Base-by-base conservation (phyloP, 2,329 filamentous ascomycete genomes). In the Fusarium subglutinans region DNA sequence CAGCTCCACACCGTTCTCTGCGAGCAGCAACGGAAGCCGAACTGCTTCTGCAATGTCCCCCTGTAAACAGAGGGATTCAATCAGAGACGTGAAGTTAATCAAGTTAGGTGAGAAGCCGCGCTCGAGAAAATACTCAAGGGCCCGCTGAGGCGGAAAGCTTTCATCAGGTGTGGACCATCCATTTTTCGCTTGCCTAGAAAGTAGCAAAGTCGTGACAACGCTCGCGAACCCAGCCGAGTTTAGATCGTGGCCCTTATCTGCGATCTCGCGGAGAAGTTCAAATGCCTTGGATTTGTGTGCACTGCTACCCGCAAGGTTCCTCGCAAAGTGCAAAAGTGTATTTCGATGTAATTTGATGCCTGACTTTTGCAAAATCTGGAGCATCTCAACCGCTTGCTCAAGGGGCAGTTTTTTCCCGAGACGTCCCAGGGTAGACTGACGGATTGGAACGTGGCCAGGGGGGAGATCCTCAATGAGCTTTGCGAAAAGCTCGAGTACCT, bases 51-150 rank as follows among this genome's bases (percentile, higher is more conserved):
- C 78, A 22, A 80, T 78, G 41, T 83, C 78, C 14, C 79, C 81
- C 14, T 78, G 88, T 66, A 90, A 85, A 76, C 93, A 89, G 22
- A 95, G 90, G 66, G 94, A 93, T 44, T 90, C 87, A 62, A 98
- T 88, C 66, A 94, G 83, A 50, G 92, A 86, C 22, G 92, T 93
- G 78, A 92, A 90, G 17, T 87, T 87, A 64, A 90, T 83, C 20
- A 89, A 82, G 72, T 93, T 92, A 30, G 93, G 90, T 26, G 84
- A 83, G 54, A 93, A 83, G 4, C 92, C 92, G n/a, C 87, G 82
- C 26, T 87, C 83, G 17, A 92, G 80, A 57, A 95, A 85, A 50
- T 72, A 76, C 48, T 81, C 75, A 26, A 84, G 76, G 15, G 80
- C 80, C 28, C 77, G 72, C 47, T 79, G 80, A 18, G 79, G 79